Evolutionary conservation across 257 asterid genomes (phyloP).

Genomic region (Gardenia jasminoides): DNA sequence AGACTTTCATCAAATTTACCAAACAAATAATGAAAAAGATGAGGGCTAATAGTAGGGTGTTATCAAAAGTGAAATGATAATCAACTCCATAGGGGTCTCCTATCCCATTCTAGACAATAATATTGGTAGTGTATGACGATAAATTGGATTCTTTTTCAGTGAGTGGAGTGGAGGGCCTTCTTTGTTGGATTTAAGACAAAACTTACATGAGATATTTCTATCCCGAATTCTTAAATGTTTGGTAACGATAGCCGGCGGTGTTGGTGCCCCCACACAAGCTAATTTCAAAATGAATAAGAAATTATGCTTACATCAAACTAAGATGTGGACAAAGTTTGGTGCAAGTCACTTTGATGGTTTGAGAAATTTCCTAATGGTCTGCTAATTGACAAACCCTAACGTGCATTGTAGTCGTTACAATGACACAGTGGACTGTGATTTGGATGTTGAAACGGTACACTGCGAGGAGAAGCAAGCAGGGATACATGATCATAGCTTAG

Average conservation of each 20-base stretch:
- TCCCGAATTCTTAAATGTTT: conserved; percentile 23
- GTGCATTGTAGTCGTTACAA: conserved; percentile 2
- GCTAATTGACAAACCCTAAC: conserved; percentile 11
- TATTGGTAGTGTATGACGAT: too few relatives aligned
- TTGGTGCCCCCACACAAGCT: conserved; percentile 35
- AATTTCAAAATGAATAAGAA: conserved; percentile 30
- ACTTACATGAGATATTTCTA: conserved; percentile 21
- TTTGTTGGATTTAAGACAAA: conserved; percentile 12
- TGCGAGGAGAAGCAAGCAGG: not conserved
- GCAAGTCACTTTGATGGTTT: conserved; percentile 17
- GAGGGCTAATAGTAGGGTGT: not conserved
- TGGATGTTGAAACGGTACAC: not conserved
- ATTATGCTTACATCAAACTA: conserved; percentile 20
- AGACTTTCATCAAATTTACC: not conserved
- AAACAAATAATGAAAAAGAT: not conserved
- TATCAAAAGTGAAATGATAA: not conserved
- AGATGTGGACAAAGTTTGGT: conserved; percentile 31
- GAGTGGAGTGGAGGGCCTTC: conserved; percentile 55
- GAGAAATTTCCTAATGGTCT: conserved; percentile 3
- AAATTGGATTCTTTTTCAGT: conserved; percentile 16
- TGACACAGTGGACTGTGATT: not conserved
- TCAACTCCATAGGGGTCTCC: not conserved
- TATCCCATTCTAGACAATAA: not conserved
- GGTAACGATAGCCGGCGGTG: conserved; percentile 20
- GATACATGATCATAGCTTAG: not conserved